phyloP scores from a whole-genome alignment of 306 rosid species.

The Rubus idaeus region DNA sequence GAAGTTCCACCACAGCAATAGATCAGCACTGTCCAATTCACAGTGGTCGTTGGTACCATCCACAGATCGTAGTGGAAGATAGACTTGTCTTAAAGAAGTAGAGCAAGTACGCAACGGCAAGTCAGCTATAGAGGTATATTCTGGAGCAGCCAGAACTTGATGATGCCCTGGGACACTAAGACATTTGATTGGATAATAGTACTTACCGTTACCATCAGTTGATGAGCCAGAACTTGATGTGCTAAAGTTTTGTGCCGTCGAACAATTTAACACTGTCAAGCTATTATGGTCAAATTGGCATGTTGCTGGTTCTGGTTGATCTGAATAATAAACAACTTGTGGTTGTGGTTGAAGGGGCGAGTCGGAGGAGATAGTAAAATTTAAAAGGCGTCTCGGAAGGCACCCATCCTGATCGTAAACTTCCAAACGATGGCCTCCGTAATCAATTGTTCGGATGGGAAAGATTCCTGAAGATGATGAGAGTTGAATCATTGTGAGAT shows the following conservation, averaged over 20 bases:
- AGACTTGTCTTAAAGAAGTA: not conserved
- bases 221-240: too few relatives aligned
- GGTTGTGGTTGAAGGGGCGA: too few relatives aligned
- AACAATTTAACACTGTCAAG: not conserved
- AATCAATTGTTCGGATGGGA: not conserved
- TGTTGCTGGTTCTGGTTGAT: too few relatives aligned
- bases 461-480: constrained; percentile 5
- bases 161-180: constrained; percentile 3
- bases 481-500: constrained; percentile 13
- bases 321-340: too few relatives aligned
- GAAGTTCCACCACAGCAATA: not conserved
- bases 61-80: not conserved
- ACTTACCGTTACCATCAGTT: too few relatives aligned
- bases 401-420: not conserved
- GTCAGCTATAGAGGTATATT: not conserved
- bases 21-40: not conserved
- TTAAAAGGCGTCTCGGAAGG: not conserved
- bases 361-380: not conserved
- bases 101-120: not conserved
- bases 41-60: rapidly evolving
- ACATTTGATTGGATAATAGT: not conserved
- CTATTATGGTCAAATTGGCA: too few relatives aligned
- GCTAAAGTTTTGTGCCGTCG: not conserved
- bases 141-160: not conserved
- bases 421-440: rapidly evolving